Evolutionary conservation across 1,139 yeast genomes (phyloP).

Genomic region (Diutina neorugosa): DNA sequence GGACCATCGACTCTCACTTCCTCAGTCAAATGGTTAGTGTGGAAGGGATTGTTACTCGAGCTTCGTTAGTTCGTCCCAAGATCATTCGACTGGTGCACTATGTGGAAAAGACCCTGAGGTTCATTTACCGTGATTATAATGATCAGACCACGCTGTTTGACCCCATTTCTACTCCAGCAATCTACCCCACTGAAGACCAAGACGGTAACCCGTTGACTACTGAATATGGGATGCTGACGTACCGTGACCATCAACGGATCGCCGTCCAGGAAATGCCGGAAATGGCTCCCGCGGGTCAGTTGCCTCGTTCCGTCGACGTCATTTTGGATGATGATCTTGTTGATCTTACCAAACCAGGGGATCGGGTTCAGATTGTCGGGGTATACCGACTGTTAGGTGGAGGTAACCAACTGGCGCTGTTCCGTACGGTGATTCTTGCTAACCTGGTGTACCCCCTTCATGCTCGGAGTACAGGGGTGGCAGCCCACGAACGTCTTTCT

Average conservation of each 20-base stretch:
- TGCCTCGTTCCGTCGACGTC: slow-evolving; percentile 87
- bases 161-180: slow-evolving; percentile 74
- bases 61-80: slow-evolving; percentile 88
- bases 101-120: slow-evolving; percentile 72
- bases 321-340: slow-evolving; percentile 90
- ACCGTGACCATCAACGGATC: slow-evolving; percentile 87
- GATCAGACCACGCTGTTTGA: slow-evolving; percentile 90
- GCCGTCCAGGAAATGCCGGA: slow-evolving; percentile 98
- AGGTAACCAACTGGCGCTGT: slow-evolving; percentile 52
- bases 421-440: slow-evolving; percentile 72
- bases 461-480: slow-evolving; percentile 78
- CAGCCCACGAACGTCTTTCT: slow-evolving; percentile 62
- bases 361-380: slow-evolving; percentile 88
- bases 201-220: slow-evolving; percentile 82
- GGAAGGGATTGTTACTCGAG: slow-evolving; percentile 93
- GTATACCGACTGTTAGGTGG: slow-evolving; percentile 89
- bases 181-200: slow-evolving; percentile 87
- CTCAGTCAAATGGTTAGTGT: slow-evolving; percentile 76
- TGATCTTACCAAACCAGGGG: slow-evolving; percentile 91
- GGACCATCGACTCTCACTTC: slow-evolving; percentile 69
- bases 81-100: slow-evolving; percentile 87
- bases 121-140: slow-evolving; percentile 83
- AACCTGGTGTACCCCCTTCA: slow-evolving; percentile 84
- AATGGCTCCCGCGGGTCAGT: slow-evolving; percentile 94
- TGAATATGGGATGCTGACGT: slow-evolving; percentile 89